phyloP scores from a whole-genome alignment of 441 rosid genomes.

The Croton laevigatus region DNA sequence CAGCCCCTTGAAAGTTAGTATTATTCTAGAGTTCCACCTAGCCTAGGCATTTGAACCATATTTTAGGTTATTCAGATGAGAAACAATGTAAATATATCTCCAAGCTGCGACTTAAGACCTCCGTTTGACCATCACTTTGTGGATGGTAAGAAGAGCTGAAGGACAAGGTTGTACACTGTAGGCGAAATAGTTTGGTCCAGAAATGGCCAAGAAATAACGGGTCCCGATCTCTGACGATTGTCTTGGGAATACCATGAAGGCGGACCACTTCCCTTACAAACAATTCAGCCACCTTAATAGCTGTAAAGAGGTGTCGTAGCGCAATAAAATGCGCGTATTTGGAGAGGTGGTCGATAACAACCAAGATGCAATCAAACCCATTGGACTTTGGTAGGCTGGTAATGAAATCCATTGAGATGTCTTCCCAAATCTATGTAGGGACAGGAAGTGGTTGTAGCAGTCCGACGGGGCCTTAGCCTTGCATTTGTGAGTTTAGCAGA shows the following conservation, averaged over 20 bases:
- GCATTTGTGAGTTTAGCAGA: background rate
- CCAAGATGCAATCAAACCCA: background rate
- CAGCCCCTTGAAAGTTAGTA: too few relatives aligned
- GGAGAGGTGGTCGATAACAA: background rate
- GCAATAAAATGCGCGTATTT: background rate
- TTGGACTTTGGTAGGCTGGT: background rate
- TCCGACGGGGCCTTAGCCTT: background rate
- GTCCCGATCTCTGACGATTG: background rate
- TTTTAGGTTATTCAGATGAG: too few relatives aligned
- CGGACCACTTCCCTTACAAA: background rate
- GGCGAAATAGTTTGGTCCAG: background rate
- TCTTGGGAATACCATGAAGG: background rate
- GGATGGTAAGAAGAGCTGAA: background rate
- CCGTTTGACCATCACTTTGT: background rate
- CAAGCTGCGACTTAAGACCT: too few relatives aligned
- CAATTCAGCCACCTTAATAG: background rate
- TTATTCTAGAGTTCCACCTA: too few relatives aligned
- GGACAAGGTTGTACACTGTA: background rate
- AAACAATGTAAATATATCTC: too few relatives aligned
- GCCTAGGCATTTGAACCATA: too few relatives aligned
- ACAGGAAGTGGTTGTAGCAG: background rate
- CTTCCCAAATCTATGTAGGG: background rate
- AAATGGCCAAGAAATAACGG: background rate
- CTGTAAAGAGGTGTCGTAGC: background rate
- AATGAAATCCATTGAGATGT: background rate